These are phyloP conservation scores for Dendrobium officinale DNA, from an alignment of 106 monocot species.

Conservation along the genomic window DNA sequence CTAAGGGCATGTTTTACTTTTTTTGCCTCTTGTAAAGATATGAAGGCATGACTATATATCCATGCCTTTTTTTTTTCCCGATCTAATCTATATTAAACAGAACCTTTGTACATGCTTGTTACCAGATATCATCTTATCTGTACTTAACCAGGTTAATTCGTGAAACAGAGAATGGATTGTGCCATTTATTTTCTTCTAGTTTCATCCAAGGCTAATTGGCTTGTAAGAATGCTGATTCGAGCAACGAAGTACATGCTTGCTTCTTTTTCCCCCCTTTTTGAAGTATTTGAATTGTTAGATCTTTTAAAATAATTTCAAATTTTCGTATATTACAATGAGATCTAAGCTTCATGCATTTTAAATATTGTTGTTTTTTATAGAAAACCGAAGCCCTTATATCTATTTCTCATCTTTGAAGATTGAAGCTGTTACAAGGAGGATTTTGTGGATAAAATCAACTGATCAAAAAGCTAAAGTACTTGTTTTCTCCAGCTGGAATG, in stretches of 20 bases:
- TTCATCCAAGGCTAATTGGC: too few relatives aligned
- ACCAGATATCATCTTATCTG: too few relatives aligned
- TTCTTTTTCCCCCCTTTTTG: background rate
- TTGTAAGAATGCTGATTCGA: too few relatives aligned
- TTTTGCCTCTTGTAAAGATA: too few relatives aligned
- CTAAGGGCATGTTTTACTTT: too few relatives aligned
- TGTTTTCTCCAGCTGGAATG: constrained; percentile 98
- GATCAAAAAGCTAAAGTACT: constrained; percentile 71
- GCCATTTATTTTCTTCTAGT: too few relatives aligned
- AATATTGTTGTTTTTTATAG: background rate
- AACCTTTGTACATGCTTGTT: too few relatives aligned
- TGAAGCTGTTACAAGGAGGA: constrained; percentile 89
- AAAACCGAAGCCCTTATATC: background rate
- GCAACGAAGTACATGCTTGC: background rate
- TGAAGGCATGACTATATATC: too few relatives aligned
- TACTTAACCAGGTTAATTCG: too few relatives aligned
- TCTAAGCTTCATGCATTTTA: background rate
- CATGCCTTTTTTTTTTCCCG: too few relatives aligned
- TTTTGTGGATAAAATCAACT: constrained; percentile 62
- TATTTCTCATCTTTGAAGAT: constrained; percentile 29
- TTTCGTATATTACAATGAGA: background rate
- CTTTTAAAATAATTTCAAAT: background rate
- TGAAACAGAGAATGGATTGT: too few relatives aligned
- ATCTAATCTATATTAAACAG: too few relatives aligned
- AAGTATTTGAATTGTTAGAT: background rate